phyloP scores from a whole-genome alignment of 73 alveolate species.

The Paramecium sonneborni region DNA sequence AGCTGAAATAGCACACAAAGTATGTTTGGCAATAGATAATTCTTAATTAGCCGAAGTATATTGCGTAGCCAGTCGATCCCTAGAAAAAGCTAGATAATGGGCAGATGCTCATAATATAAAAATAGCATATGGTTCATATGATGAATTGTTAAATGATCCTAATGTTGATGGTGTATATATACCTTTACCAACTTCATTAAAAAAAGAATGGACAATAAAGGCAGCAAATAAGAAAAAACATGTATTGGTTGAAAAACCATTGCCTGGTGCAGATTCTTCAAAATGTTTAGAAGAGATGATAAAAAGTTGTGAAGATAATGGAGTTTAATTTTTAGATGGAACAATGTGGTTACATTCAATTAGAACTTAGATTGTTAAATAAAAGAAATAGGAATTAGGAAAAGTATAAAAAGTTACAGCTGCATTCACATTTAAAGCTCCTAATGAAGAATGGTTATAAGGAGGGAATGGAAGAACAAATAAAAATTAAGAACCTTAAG shows the following conservation, averaged over 20 bases:
- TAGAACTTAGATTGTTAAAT: constrained; percentile 25
- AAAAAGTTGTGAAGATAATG: constrained; percentile 61
- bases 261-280: constrained; percentile 62
- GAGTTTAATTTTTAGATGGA: constrained; percentile 73
- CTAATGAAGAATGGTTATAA: constrained; percentile 74
- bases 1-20: constrained; percentile 73
- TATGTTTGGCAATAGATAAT: constrained; percentile 62
- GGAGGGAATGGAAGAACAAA: constrained; percentile 81
- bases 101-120: constrained; percentile 52
- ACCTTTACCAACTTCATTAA: constrained; percentile 71
- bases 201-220: constrained; percentile 66
- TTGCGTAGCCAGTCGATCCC: constrained; percentile 67
- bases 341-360: constrained; percentile 76
- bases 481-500: constrained; percentile 72
- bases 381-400: neutral
- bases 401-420: constrained; percentile 64
- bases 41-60: constrained; percentile 59
- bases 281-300: constrained; percentile 53
- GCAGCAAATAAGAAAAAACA: constrained; percentile 71
- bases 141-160: constrained; percentile 67
- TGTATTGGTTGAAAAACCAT: constrained; percentile 71
- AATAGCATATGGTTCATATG: constrained; percentile 69
- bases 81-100: constrained; percentile 65
- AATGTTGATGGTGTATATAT: constrained; percentile 71
- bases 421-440: constrained; percentile 75